A percentile compares a stretch with the other conserved stretches of the same genome.
These are phyloP conservation scores for Botrytis porri DNA, from an alignment of 2,329 filamentous ascomycete species.

Conservation along the genomic window DNA sequence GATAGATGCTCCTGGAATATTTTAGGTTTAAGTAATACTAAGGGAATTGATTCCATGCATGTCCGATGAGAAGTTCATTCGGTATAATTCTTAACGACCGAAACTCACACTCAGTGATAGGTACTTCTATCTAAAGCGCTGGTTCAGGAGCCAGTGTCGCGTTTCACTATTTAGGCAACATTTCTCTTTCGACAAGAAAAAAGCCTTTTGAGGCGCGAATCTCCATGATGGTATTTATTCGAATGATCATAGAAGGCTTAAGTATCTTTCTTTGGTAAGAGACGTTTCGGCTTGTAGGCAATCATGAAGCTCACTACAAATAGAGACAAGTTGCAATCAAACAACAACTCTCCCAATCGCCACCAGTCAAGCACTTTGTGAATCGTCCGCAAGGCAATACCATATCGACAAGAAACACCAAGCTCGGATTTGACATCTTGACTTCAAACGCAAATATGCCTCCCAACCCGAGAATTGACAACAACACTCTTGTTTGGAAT, in stretches of 20 bases:
- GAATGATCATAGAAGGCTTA: neutral
- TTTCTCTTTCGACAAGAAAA: neutral
- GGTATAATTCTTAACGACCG: too few species aligned
- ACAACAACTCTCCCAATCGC: neutral
- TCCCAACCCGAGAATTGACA: neutral
- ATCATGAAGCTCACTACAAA: neutral
- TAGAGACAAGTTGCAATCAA: neutral
- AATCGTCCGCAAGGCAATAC: neutral
- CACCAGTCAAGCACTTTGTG: neutral
- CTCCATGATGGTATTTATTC: neutral
- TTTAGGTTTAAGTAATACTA: neutral
- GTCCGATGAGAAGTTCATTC: neutral
- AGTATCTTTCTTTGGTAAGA: neutral
- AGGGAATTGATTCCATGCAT: neutral
- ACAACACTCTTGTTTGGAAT: constrained; percentile 1
- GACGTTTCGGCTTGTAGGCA: neutral
- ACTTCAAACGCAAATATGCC: neutral
- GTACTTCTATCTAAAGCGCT: neutral
- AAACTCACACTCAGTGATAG: neutral
- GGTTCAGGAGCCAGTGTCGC: neutral
- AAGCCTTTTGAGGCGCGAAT: neutral
- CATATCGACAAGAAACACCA: neutral
- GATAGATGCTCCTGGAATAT: neutral
- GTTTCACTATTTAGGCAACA: neutral
- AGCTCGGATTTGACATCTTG: neutral